phyloP scores from a whole-genome alignment of 1,139 yeast species.

The Kluyveromyces marxianus region DNA sequence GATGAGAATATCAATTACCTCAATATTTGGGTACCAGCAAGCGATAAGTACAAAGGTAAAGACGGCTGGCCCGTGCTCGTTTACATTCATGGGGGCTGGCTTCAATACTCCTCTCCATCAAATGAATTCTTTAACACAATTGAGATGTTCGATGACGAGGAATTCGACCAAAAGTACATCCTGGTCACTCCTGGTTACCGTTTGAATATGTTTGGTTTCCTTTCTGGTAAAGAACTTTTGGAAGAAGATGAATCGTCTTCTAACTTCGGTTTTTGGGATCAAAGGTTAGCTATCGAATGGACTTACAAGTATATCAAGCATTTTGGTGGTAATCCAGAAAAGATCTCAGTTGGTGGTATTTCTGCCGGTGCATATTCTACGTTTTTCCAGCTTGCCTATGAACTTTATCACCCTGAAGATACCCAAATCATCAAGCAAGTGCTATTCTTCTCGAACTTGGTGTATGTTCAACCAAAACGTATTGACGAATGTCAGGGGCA shows the following conservation, averaged over 20 bases:
- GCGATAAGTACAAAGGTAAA: slow-evolving; percentile 26
- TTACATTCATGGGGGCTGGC: slow-evolving; percentile 38
- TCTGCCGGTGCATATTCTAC: slow-evolving; percentile 27
- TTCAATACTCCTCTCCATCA: slow-evolving; percentile 34
- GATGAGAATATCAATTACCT: slow-evolving; percentile 34
- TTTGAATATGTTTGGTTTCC: slow-evolving; percentile 36
- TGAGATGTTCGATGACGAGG: slow-evolving; percentile 19
- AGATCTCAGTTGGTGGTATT: slow-evolving; percentile 29
- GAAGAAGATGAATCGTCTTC: slow-evolving; percentile 16
- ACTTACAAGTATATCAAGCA: slow-evolving; percentile 29
- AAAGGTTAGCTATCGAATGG: slow-evolving; percentile 35
- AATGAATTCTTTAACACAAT: slow-evolving; percentile 17
- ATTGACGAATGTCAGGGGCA: slow-evolving; percentile 32
- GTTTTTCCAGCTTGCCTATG: slow-evolving; percentile 34
- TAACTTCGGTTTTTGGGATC: slow-evolving; percentile 40
- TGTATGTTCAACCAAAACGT: slow-evolving; percentile 34
- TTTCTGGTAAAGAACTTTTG: slow-evolving; percentile 22
- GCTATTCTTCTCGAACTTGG: slow-evolving; percentile 31
- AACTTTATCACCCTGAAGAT: slow-evolving; percentile 32
- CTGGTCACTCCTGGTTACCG: slow-evolving; percentile 37
- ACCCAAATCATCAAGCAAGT: slow-evolving; percentile 33
- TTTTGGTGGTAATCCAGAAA: slow-evolving; percentile 31
- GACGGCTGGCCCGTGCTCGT: slow-evolving; percentile 36
- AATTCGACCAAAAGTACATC: slow-evolving; percentile 28
- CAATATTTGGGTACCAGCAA: slow-evolving; percentile 37